Base-by-base conservation (phyloP, 768 basidiomycete genomes). In the Baorangia bicolor region DNA sequence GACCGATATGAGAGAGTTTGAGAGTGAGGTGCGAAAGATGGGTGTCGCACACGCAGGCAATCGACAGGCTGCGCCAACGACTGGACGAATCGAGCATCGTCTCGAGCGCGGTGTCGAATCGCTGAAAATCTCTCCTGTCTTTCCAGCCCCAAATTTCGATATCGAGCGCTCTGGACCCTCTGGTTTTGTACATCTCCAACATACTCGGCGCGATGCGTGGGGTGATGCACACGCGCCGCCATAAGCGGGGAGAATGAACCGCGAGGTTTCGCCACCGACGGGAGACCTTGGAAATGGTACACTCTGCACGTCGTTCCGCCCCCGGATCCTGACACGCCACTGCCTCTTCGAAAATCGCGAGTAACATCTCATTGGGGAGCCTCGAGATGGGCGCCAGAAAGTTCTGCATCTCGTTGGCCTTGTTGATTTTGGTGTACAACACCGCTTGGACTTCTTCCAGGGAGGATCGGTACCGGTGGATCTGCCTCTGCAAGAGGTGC, bases 261-360 rank as follows among this genome's bases (percentile, higher is more conserved):
- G 64, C 64, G n/a, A 71, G 57, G 31, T 62, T 54, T 56, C 72
- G 65, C 70, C 72, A 73, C 34, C 69, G 62, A 38, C 63, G 72
- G 23, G 68, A 72, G 12, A 73, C 72, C 25, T 61, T 61, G 44
- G 72, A 64, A 16, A 73, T 60, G 43, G 49, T 52, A 4, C 57
- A 69, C 40, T 70, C 69, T 16, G 54, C 54, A 33, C 64, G 61
- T 39, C 49, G 55, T 28, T 56, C 65, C 5, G 41, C 59, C 25
- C 57, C 46, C 1, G 63, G 42, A 31, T 71, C 61, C 34, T 73
- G 66, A 28, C 59, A 64, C 0, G 43, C 56, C 14, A 72, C 68
- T 9, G 65, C 67, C 44, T 70, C 71, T 41, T 73, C 67, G 14
- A 70, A 70, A 25, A 70, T 67, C 10, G 59, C 56, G 9, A 73